These are phyloP conservation scores for Exophiala dermatitidis DNA, from an alignment of 2,329 filamentous ascomycete species.

Conservation along the genomic window DNA sequence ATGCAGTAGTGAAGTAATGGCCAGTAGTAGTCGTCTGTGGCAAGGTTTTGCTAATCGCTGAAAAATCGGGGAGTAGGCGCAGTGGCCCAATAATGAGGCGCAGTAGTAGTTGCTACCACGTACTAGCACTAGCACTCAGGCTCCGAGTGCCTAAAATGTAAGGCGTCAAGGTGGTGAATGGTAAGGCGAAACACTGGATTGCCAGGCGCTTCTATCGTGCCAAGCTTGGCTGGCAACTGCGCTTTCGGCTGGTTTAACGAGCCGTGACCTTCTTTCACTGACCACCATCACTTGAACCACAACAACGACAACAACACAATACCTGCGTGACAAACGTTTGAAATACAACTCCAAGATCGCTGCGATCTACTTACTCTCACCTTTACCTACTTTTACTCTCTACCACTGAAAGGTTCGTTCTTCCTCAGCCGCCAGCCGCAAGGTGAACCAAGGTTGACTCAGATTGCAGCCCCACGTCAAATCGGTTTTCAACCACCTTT, in stretches of 20 bases:
- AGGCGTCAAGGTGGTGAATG: neutral
- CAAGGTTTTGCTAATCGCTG: neutral
- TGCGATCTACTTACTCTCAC: slow-evolving; percentile 5
- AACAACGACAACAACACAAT: slow-evolving; percentile 1
- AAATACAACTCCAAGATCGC: slow-evolving; percentile 2
- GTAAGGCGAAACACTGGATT: neutral
- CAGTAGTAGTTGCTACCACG: neutral
- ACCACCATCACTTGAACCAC: slow-evolving; percentile 3
- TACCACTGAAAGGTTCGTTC: slow-evolving; percentile 8
- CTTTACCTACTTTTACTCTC: neutral
- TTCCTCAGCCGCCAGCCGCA: neutral
- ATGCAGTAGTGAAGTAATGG: neutral
- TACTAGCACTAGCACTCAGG: neutral
- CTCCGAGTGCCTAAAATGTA: neutral
- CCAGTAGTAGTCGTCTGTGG: neutral
- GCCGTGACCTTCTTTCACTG: slow-evolving; percentile 7
- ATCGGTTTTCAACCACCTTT: slow-evolving; percentile 17
- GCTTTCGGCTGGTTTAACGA: slow-evolving; percentile 2
- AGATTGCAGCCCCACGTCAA: slow-evolving; percentile 19
- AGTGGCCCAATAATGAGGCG: neutral
- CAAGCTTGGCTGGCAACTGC: neutral
- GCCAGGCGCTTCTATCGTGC: neutral
- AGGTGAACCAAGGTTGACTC: slow-evolving; percentile 14
- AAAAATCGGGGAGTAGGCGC: neutral
- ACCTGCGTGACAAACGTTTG: slow-evolving; percentile 9